Base-by-base conservation (phyloP, 163 green algal genomes). In the Coccomyxa subellipsoidea region DNA sequence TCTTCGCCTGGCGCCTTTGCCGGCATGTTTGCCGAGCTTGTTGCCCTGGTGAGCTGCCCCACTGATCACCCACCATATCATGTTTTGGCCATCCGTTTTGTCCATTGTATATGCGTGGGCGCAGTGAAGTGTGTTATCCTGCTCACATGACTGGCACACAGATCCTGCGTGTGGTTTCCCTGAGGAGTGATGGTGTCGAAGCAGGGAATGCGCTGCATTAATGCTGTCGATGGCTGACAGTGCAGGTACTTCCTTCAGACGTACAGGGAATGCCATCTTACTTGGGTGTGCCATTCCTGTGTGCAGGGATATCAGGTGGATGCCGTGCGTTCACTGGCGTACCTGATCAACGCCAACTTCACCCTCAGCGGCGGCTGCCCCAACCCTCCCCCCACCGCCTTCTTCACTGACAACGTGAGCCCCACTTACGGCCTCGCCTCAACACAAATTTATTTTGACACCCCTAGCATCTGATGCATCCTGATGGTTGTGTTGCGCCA, bases 331-430 rank as follows among this genome's bases (percentile, higher is more conserved):
- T 34, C 37, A 7, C 37, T 79, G 37, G 78, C 39, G 0, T 82
- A 82, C 78, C 70, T 82, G 54, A 6, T 82, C 12, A 82, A 82
- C 78, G 54, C 54, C 25, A 82, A 82, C 35, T 7, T 47, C 29
- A 82, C 78, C 7, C 23, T 82, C 34, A 66, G 78, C 34, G 78
- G 78, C 54, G 78, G 78, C 54, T 82, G 78, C 54, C 78, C 77
- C 9, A 34, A 71, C 36, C 77, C 77, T n/a, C 77, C 77, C 36
- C 77, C 32, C 23, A 53, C 40, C 9, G 32, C 27, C 9, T 23
- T 9, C 40, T 39, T 73, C 31, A 23, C 54, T n/a, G 15, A 81
- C 12, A 18, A 53, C 7, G 31, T 80, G 12, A 29, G 76, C 7
- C 53, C n/a, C n/a, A n/a, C n/a, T n/a, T n/a, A n/a, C n/a, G n/a